A percentile compares a stretch with the other conserved stretches of the same genome.
Evolutionary conservation across 805 yeast genomes (phyloP).

Genomic region (Candida montana): DNA sequence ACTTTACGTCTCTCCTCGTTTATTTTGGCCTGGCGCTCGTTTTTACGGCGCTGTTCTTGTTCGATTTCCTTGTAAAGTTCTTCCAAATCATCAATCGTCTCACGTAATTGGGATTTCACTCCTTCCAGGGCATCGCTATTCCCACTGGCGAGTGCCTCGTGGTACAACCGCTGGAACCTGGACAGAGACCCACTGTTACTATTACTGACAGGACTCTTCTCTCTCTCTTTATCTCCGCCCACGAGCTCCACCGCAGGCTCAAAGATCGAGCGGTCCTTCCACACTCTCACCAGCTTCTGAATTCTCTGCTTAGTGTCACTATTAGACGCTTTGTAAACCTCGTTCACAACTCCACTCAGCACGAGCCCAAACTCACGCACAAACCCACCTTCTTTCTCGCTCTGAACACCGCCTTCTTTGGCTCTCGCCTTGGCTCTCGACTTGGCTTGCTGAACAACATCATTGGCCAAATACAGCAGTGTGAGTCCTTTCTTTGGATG

Average conservation of each 20-base stretch:
- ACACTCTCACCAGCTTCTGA: conserved; percentile 47
- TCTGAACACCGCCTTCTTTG: background rate
- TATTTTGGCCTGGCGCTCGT: conserved; percentile 3
- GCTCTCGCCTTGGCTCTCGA: conserved; percentile 28
- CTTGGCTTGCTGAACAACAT: conserved; percentile 73
- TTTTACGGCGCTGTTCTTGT: background rate
- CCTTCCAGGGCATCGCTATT: background rate
- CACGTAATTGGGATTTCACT: conserved; percentile 10
- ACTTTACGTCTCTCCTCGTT: no score
- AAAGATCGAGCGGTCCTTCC: conserved; percentile 52
- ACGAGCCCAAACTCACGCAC: conserved; percentile 49
- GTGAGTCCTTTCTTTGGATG: conserved; percentile 44
- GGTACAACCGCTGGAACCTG: conserved; percentile 19
- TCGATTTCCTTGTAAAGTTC: conserved; percentile 15
- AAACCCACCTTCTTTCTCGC: conserved; percentile 48
- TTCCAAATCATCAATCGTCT: conserved; percentile 13
- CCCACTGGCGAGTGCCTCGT: conserved; percentile 13
- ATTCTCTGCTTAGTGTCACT: conserved; percentile 30
- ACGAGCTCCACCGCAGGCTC: conserved; percentile 9
- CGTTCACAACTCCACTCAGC: conserved; percentile 37
- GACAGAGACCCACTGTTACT: conserved; percentile 3
- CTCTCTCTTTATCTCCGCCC: conserved; percentile 3
- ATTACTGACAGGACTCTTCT: conserved; percentile 11
- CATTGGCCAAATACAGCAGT: conserved; percentile 69
- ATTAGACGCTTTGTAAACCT: conserved; percentile 19